A percentile compares a stretch with the other conserved stretches of the same genome.
phyloP scores from a whole-genome alignment of 441 rosid species.

The Macaranga tanarius region DNA sequence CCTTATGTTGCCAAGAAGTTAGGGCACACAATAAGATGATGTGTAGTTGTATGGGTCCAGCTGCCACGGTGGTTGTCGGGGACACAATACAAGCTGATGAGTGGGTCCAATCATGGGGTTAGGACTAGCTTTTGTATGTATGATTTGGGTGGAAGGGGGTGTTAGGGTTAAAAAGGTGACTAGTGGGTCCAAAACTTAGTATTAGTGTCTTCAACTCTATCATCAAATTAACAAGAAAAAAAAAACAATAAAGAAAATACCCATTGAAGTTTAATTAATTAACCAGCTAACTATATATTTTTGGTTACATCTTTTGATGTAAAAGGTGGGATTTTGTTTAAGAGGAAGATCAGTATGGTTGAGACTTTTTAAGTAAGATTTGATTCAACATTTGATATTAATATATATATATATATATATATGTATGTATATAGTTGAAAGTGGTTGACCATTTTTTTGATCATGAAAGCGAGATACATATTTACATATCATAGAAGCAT shows the following conservation, averaged over 20 bases:
- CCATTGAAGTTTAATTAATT: not conserved
- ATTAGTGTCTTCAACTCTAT: slow-evolving; percentile 8
- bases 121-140: slow-evolving; percentile 24
- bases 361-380: slow-evolving; percentile 44
- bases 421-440: slow-evolving; percentile 8
- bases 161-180: slow-evolving; percentile 18
- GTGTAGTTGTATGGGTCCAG: slow-evolving; percentile 49
- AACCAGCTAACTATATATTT: slow-evolving; percentile 15
- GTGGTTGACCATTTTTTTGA: slow-evolving; percentile 38
- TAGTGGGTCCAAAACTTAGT: slow-evolving; percentile 26
- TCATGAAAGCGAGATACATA: too few relatives aligned
- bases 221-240: not conserved
- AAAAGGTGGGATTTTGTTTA: slow-evolving; percentile 34
- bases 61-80: slow-evolving; percentile 50
- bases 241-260: not conserved
- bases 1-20: slow-evolving; percentile 42
- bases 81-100: slow-evolving; percentile 29
- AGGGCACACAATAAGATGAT: slow-evolving; percentile 49
- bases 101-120: slow-evolving; percentile 43
- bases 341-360: slow-evolving; percentile 21
- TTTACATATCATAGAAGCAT: too few relatives aligned
- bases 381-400: slow-evolving; percentile 20
- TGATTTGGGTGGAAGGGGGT: slow-evolving; percentile 35
- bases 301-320: slow-evolving; percentile 39
- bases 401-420: too few relatives aligned